Percentiles rank a stretch among this genome's conserved stretches.
Conservation (phyloP, 805 yeast species). For the Starmerella scarabaei region DNA sequence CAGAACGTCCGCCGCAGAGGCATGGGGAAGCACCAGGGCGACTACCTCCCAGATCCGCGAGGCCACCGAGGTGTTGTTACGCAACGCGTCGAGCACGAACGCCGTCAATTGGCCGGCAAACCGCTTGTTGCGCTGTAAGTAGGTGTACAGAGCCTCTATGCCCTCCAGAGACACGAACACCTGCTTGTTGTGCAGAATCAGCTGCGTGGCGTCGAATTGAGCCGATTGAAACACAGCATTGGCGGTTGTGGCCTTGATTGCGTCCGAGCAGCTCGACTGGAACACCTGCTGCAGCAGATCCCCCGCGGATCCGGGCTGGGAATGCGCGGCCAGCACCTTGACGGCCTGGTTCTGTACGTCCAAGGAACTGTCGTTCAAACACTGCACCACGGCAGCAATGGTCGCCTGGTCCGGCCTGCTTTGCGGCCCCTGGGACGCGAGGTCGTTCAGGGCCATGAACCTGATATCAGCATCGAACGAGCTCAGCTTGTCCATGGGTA, state of each 20-base stretch:
- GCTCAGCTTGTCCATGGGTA: conserved; percentile 22
- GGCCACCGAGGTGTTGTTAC: neutral
- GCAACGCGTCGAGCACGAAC: neutral
- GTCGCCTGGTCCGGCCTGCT: conserved; percentile 23
- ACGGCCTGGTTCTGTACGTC: conserved; percentile 69
- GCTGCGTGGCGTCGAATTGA: conserved; percentile 20
- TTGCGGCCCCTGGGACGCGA: conserved; percentile 25
- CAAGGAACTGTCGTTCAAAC: conserved; percentile 47
- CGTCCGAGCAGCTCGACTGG: conserved; percentile 22
- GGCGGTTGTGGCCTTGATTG: conserved; percentile 7
- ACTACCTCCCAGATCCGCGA: conserved; percentile 22
- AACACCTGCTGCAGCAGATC: conserved; percentile 21
- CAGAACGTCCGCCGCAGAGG: conserved; percentile 13
- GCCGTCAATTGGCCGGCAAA: neutral
- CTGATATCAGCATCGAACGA: conserved; percentile 59
- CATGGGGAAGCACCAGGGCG: conserved; percentile 19
- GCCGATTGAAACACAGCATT: conserved; percentile 3
- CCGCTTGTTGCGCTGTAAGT: neutral
- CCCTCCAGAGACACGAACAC: conserved; percentile 5
- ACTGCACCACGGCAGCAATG: conserved; percentile 31
- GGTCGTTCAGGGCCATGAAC: conserved; percentile 72
- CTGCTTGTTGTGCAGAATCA: neutral
- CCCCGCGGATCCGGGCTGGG: conserved; percentile 4
- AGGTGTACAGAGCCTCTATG: conserved; percentile 3
- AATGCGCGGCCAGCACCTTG: conserved; percentile 33